Percentiles rank a stretch among this genome's conserved stretches.
phyloP scores from a whole-genome alignment of 441 rosid species.

The Croton setiger region DNA sequence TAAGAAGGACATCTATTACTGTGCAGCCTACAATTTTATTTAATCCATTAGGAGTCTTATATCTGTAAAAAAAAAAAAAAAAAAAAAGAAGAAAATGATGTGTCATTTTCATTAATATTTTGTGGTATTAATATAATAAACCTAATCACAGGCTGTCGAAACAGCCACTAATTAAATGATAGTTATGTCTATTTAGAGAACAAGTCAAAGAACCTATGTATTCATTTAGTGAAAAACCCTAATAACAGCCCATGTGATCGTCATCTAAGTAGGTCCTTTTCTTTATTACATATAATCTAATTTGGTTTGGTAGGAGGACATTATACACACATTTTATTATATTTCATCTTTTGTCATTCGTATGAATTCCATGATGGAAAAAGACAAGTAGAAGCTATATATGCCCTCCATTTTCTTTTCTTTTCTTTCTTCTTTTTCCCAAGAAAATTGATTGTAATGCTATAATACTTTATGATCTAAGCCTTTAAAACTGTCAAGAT shows the following conservation, averaged over 20 bases:
- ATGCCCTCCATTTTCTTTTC: no score
- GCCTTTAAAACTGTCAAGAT: neutral
- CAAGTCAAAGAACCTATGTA: constrained; percentile 24
- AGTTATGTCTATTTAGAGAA: constrained; percentile 12
- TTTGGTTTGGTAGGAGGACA: constrained; percentile 18
- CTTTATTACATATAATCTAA: neutral
- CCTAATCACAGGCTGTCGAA: constrained; percentile 40
- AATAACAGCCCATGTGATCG: constrained; percentile 43
- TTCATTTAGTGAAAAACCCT: constrained; percentile 24
- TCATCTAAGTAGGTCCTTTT: constrained; percentile 24
- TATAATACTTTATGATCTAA: neutral
- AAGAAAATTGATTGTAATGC: no score
- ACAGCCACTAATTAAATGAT: constrained; percentile 25
- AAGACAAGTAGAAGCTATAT: neutral
- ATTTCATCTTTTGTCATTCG: constrained; percentile 14
- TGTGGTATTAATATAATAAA: constrained; percentile 18
- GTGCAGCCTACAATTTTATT: no score
- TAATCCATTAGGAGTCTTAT: no score
- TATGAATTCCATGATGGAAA: neutral
- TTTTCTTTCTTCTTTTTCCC: neutral
- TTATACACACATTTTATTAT: no score
- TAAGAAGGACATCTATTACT: no score
- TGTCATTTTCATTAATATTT: constrained; percentile 17
- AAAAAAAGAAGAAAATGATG: no score
- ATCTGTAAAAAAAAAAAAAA: no score